A percentile compares a stretch with the other conserved stretches of the same genome.
Evolutionary conservation across 2,329 filamentous ascomycete genomes (phyloP).

Genomic region (Macrophomina tecta): DNA sequence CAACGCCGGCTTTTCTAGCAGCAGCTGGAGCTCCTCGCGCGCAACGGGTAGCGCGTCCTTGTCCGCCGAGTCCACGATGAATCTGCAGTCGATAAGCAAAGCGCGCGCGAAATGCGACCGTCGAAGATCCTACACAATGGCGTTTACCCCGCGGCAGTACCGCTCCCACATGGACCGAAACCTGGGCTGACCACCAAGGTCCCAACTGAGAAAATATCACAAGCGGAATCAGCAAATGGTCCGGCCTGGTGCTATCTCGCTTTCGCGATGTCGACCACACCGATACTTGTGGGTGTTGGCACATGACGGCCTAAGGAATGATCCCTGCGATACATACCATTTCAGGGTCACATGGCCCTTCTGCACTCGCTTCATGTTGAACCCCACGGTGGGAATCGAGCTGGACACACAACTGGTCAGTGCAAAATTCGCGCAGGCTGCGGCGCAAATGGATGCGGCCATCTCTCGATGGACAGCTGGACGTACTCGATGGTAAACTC

Average conservation of each 20-base stretch:
- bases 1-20: conserved; percentile 83
- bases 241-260: conserved; percentile 6
- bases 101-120: conserved; percentile 29
- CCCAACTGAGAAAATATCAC: conserved; percentile 67
- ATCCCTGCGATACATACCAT: conserved; percentile 64
- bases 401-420: conserved; percentile 55
- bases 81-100: conserved; percentile 57
- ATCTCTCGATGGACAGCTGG: conserved; percentile 31
- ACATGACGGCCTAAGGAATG: conserved; percentile 29
- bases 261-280: conserved; percentile 11
- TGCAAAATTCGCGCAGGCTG: conserved; percentile 19
- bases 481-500: conserved; percentile 99
- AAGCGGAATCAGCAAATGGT: conserved; percentile 27
- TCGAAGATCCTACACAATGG: conserved; percentile 73
- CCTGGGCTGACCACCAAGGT: conserved; percentile 93
- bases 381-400: conserved; percentile 97
- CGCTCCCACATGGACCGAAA: conserved; percentile 99
- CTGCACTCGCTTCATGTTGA: conserved; percentile 98
- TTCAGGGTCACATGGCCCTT: conserved; percentile 98
- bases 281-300: conserved; percentile 19
- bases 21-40: conserved; percentile 87
- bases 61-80: conserved; percentile 97
- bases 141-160: conserved; percentile 96
- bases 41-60: conserved; percentile 79
- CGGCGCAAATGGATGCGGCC: conserved; percentile 25